phyloP scores from a whole-genome alignment of 108 stramenopile species.

The Epithemia pelagica region DNA sequence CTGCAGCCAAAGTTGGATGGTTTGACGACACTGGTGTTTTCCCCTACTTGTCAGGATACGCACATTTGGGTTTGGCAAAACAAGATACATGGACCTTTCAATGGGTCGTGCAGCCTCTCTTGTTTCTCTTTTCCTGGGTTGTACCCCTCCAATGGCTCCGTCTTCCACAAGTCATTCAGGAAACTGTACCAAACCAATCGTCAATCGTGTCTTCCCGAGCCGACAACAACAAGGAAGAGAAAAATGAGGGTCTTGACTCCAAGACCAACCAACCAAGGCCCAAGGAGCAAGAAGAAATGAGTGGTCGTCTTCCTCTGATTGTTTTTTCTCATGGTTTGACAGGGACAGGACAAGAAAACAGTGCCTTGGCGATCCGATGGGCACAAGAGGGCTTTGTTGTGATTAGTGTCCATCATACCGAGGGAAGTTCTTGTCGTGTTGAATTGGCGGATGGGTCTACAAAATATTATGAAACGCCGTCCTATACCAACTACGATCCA shows the following conservation, averaged over 20 bases:
- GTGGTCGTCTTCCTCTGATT: conserved; percentile 29
- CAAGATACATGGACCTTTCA: conserved; percentile 2
- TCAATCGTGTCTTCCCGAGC: not conserved
- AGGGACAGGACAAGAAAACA: conserved; percentile 54
- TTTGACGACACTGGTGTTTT: conserved; percentile 16
- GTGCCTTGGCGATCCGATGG: conserved; percentile 29
- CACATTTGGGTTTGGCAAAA: not conserved
- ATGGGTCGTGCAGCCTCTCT: not conserved
- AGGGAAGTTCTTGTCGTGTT: conserved; percentile 45
- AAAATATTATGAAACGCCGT: conserved; percentile 35
- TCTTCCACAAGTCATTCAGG: not conserved
- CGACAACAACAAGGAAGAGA: not conserved
- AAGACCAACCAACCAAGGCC: not conserved
- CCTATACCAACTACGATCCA: conserved; percentile 34
- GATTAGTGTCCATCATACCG: conserved; percentile 42
- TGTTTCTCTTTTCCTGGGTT: not conserved
- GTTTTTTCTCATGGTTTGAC: conserved; percentile 56
- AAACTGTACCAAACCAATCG: too few relatives aligned
- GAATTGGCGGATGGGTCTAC: conserved; percentile 26
- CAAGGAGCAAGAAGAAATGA: conserved; percentile 1
- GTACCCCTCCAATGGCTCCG: conserved; percentile 2
- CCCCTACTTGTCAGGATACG: conserved; percentile 12
- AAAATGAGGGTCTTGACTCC: not conserved
- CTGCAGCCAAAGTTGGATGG: conserved; percentile 7
- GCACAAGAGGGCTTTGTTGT: conserved; percentile 49